Conservation (phyloP, 2,329 filamentous ascomycete species). For the Fusarium protoensiforme region DNA sequence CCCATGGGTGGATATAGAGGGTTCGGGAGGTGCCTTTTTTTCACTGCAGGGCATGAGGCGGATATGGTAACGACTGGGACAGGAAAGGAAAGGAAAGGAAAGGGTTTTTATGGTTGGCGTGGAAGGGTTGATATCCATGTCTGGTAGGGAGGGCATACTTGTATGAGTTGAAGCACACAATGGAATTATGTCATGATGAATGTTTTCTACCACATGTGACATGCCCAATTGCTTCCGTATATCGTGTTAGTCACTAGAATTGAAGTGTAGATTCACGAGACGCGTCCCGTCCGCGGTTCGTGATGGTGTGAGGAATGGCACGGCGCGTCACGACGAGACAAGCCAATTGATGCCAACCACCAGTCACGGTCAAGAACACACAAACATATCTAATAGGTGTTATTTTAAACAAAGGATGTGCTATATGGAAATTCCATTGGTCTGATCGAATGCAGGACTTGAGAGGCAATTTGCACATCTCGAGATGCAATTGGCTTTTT, state of each 20-base stretch:
- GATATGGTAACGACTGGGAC: background rate
- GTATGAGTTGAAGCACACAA: constrained; percentile 3
- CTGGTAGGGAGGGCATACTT: background rate
- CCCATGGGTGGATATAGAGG: constrained; percentile 2
- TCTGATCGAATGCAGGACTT: background rate
- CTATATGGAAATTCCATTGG: background rate
- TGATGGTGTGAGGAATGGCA: background rate
- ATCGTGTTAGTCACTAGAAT: background rate
- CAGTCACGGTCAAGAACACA: background rate
- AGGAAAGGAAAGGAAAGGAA: background rate
- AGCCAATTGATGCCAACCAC: background rate
- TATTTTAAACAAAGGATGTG: background rate
- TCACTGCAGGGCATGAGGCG: background rate
- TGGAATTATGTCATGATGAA: background rate
- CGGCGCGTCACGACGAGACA: background rate
- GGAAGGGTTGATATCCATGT: background rate
- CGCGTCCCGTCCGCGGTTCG: background rate
- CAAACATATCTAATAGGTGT: too few relatives aligned
- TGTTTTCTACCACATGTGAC: background rate
- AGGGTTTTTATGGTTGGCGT: background rate
- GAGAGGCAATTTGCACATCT: background rate
- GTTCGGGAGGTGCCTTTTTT: background rate
- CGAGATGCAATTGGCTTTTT: background rate
- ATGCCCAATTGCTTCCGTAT: background rate
- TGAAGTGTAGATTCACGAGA: background rate